phyloP scores from a whole-genome alignment of 495 filamentous ascomycete genomes.

The Aspergillus cavernicola region DNA sequence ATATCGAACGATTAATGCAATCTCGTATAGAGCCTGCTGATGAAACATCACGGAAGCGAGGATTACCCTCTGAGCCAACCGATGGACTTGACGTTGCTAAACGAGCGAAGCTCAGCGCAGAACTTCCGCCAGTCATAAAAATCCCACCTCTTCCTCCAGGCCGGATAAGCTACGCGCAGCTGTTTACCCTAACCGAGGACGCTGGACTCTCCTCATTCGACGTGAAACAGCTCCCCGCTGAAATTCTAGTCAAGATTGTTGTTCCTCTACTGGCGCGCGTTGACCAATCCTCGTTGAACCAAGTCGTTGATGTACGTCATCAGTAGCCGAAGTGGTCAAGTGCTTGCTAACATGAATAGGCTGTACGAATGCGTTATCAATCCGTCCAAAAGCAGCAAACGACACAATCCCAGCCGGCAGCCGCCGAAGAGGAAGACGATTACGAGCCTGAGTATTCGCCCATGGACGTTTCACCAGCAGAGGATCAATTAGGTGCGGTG shows the following conservation, averaged over 20 bases:
- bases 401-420: constrained; percentile 39
- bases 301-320: constrained; percentile 59
- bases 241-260: constrained; percentile 72
- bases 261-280: constrained; percentile 64
- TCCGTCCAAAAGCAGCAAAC: constrained; percentile 40
- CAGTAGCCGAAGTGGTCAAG: not conserved
- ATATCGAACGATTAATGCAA: constrained; percentile 74
- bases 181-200: constrained; percentile 82
- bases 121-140: constrained; percentile 46
- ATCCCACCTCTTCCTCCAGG: constrained; percentile 67
- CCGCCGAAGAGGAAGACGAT: constrained; percentile 74
- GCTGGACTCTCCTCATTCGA: constrained; percentile 71
- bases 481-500: constrained; percentile 65
- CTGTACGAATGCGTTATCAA: constrained; percentile 47
- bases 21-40: constrained; percentile 72
- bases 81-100: constrained; percentile 69
- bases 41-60: constrained; percentile 67
- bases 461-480: constrained; percentile 66
- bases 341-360: constrained; percentile 32
- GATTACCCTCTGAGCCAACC: constrained; percentile 57
- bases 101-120: constrained; percentile 62
- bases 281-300: constrained; percentile 58
- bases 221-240: constrained; percentile 68
- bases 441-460: constrained; percentile 82
- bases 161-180: constrained; percentile 68